Conservation (phyloP, 2,329 filamentous ascomycete species). For the Tolypocladium album region DNA sequence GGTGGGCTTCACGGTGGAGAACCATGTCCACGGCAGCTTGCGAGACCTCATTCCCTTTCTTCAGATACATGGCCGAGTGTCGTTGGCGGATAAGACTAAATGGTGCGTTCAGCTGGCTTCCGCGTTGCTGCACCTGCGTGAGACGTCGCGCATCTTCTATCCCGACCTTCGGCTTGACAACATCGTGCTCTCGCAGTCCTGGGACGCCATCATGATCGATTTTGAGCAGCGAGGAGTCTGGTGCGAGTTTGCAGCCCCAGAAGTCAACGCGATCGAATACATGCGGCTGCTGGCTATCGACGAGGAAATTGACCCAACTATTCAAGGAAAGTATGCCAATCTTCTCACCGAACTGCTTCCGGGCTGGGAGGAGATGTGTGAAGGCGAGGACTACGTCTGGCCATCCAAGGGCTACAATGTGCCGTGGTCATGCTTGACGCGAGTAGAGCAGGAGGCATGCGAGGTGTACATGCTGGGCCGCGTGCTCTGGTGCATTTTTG, state of each 20-base stretch:
- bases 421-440: constrained; percentile 42
- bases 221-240: constrained; percentile 54
- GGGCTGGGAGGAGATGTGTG: constrained; percentile 29
- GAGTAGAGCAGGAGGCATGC: constrained; percentile 42
- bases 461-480: constrained; percentile 54
- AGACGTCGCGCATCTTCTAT: constrained; percentile 37
- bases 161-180: constrained; percentile 51
- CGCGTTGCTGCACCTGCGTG: constrained; percentile 38
- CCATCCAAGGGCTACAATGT: constrained; percentile 41
- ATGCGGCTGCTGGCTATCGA: constrained; percentile 41
- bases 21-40: constrained; percentile 41
- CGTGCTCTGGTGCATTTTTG: constrained; percentile 52
- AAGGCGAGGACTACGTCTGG: constrained; percentile 34
- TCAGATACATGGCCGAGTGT: constrained; percentile 32
- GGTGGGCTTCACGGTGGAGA: constrained; percentile 45
- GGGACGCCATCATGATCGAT: constrained; percentile 45
- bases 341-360: constrained; percentile 34
- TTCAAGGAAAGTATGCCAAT: constrained; percentile 28
- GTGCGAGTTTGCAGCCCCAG: constrained; percentile 50
- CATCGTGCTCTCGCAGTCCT: constrained; percentile 37
- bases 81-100: constrained; percentile 32
- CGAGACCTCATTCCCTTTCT: constrained; percentile 43
- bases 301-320: constrained; percentile 28
- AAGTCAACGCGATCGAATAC: constrained; percentile 49
- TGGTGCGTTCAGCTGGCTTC: constrained; percentile 44